Evolutionary conservation across 108 stramenopile species (phyloP).

Genomic region (Schizochytrium sp.): DNA sequence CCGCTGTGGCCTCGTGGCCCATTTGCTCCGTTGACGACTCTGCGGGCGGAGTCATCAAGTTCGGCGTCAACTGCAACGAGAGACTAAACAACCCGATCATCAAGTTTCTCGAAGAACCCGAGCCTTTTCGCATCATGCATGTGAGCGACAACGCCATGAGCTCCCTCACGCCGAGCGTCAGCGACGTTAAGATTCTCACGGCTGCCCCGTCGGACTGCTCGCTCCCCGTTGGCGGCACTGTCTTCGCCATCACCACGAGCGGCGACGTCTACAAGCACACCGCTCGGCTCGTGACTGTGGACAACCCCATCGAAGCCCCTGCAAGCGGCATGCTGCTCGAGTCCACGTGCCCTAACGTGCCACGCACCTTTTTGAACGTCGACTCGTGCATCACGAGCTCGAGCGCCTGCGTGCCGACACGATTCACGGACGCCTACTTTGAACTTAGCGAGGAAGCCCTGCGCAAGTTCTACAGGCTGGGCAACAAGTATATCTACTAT

Average conservation of each 20-base stretch:
- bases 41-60: background rate
- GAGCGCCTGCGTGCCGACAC: background rate
- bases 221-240: too few relatives aligned
- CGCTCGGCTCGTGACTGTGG: too few relatives aligned
- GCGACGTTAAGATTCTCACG: too few relatives aligned
- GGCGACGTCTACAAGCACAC: too few relatives aligned
- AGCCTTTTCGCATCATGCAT: too few relatives aligned
- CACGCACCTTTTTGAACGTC: background rate
- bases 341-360: background rate
- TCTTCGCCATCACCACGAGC: too few relatives aligned
- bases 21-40: background rate
- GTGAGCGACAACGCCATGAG: too few relatives aligned
- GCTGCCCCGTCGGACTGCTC: too few relatives aligned
- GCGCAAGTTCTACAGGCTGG: background rate
- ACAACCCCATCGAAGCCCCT: too few relatives aligned
- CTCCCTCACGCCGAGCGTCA: too few relatives aligned
- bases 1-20: background rate
- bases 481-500: background rate
- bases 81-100: background rate
- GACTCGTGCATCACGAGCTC: background rate
- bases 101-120: too few relatives aligned
- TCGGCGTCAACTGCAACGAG: background rate
- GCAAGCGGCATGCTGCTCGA: too few relatives aligned
- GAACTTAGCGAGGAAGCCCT: background rate
- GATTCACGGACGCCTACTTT: background rate